Base-by-base conservation (phyloP, 2,329 filamentous ascomycete species). In the Fusarium veterinarium region DNA sequence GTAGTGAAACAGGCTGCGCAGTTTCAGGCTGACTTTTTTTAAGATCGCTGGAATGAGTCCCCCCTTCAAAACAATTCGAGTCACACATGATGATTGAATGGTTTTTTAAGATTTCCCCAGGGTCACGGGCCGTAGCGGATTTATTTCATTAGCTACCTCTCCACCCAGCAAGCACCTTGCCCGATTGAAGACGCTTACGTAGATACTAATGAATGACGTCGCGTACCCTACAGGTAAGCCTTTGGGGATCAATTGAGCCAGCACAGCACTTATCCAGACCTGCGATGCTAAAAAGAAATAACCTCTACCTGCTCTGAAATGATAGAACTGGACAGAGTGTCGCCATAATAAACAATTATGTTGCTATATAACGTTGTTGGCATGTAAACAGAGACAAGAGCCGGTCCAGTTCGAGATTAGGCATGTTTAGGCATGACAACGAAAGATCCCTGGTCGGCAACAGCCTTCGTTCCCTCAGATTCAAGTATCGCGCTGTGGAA, bases 11-110 rank as follows among this genome's bases (percentile, higher is more conserved):
- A 66, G 49, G 0, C 12, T 16, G 35, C 25, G 44, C 30, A 37
- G 66, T 69, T 69, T 69, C 64, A 69, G 30, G 33, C 33, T 49
- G 57, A 57, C 33, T 42, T 11, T 65, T 23, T 37, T 3, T 11
- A 42, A 62, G 37, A 2, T 25, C 3, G 8, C n/a, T 64, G 64
- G 64, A 69, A 69, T 67, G 62, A 45, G 9, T 12, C 19, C 30
- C 38, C 11, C 33, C 11, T 31, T 31, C 19, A 16, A 64, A n/a
- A 25, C 19, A 31, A 52, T 25, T 31, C 12, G 40, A 35, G 31
- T 57, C 23, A 25, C 33, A 38, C 13, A 3, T 38, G 17, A 42
- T 1, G 20, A 20, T 13, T 23, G 30, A 14, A 41, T 19, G 17
- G 19, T 5, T 19, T 35, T n/a, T 11, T 8, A 16, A 11, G 11